Evolutionary conservation across 371 early-diverging fungal genomes (phyloP).

Genomic region (Phascolomyces articulosus): DNA sequence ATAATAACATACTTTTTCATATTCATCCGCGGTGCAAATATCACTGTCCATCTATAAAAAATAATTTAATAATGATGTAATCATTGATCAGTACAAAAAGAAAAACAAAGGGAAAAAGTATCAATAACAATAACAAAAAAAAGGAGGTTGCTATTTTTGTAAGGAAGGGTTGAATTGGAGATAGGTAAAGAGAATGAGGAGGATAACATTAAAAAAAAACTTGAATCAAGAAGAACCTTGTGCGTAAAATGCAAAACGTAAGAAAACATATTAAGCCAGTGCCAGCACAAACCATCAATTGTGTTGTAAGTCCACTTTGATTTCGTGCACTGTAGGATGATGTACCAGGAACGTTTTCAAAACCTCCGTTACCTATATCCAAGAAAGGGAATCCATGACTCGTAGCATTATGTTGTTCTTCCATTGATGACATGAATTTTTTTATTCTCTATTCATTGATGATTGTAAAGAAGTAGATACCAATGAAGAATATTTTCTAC

Average conservation of each 20-base stretch:
- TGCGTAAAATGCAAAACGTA: slow-evolving; percentile 56
- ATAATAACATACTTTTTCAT: slow-evolving; percentile 48
- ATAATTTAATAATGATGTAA: background rate
- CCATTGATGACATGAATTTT: background rate
- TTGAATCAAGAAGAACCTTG: slow-evolving; percentile 27
- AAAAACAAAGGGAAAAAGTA: slow-evolving; percentile 2
- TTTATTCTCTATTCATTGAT: background rate
- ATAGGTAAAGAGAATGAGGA: background rate
- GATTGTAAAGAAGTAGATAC: too few relatives aligned
- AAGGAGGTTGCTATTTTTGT: too few relatives aligned
- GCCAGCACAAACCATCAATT: slow-evolving; percentile 44
- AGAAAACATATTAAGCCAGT: slow-evolving; percentile 50
- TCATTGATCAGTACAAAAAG: background rate
- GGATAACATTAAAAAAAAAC: too few relatives aligned
- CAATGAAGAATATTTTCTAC: too few relatives aligned
- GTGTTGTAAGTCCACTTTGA: slow-evolving; percentile 35
- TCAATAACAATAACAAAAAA: too few relatives aligned
- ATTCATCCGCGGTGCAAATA: slow-evolving; percentile 62
- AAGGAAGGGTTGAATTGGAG: too few relatives aligned
- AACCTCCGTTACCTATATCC: slow-evolving; percentile 7
- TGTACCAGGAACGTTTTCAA: slow-evolving; percentile 16
- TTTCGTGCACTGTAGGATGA: slow-evolving; percentile 20
- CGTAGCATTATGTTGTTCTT: background rate
- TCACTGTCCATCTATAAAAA: slow-evolving; percentile 36
- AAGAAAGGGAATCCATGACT: slow-evolving; percentile 1